These are phyloP conservation scores for Pseudopyricularia cyperi DNA, from an alignment of 2,329 filamentous ascomycete genomes.

Conservation along the genomic window DNA sequence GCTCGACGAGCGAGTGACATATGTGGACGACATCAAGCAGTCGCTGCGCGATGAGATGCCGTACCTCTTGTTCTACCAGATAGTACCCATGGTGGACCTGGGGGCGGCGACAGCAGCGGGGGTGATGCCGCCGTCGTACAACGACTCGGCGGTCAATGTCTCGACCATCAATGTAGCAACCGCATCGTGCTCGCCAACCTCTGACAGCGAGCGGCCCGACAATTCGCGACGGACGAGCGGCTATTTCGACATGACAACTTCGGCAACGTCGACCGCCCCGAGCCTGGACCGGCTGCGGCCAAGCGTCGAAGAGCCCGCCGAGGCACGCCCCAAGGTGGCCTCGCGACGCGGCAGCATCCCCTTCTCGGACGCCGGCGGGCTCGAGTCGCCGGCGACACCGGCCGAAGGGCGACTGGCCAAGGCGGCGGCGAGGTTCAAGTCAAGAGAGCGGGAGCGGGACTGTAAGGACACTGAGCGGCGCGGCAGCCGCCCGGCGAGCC, in stretches of 20 bases:
- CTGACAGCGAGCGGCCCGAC: conserved; percentile 13
- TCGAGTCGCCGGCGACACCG: conserved; percentile 16
- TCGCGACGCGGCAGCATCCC: conserved; percentile 38
- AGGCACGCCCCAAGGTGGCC: conserved; percentile 15
- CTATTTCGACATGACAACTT: conserved; percentile 30
- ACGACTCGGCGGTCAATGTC: conserved; percentile 32
- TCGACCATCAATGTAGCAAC: conserved; percentile 16
- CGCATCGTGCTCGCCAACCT: conserved; percentile 7
- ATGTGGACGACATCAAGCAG: conserved; percentile 65
- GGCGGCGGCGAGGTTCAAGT: conserved; percentile 40
- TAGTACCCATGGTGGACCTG: conserved; percentile 73
- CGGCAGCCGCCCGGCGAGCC: conserved; percentile 44
- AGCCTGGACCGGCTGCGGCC: conserved; percentile 36
- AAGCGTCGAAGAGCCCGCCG: conserved; percentile 15
- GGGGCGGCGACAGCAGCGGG: conserved; percentile 33
- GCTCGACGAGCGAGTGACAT: conserved; percentile 54
- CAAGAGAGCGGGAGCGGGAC: conserved; percentile 8
- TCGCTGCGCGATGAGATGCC: conserved; percentile 79
- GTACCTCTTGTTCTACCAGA: conserved; percentile 91
- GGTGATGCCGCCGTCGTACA: conserved; percentile 41
- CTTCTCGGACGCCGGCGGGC: conserved; percentile 23
- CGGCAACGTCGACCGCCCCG: conserved; percentile 24
- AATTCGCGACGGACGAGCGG: conserved; percentile 24
- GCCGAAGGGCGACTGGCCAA: conserved; percentile 44
- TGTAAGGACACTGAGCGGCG: conserved; percentile 14